Percentiles rank a stretch among this genome's conserved stretches.
Evolutionary conservation across 139 green algal species (phyloP).

Genomic region (Zygnema circumcarinatum): DNA sequence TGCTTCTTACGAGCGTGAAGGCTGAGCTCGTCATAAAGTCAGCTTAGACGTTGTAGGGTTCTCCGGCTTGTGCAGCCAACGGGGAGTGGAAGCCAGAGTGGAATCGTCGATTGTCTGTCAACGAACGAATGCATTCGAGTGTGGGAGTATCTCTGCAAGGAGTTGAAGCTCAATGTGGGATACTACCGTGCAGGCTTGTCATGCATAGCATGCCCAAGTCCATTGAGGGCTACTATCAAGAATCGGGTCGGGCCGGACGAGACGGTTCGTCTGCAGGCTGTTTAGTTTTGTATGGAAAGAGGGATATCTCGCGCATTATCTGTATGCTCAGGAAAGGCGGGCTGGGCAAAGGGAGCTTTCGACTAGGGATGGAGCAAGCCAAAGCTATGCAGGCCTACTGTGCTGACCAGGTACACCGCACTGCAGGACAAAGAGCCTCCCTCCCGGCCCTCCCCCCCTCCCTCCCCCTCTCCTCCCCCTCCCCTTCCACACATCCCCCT

Average conservation of each 20-base stretch:
- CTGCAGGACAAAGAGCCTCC: too few relatives aligned
- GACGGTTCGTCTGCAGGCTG: conserved; percentile 72
- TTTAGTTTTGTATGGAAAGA: conserved; percentile 41
- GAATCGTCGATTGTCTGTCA: conserved; percentile 92
- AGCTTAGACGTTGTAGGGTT: too few relatives aligned
- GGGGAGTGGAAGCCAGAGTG: conserved; percentile 77
- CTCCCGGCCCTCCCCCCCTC: too few relatives aligned
- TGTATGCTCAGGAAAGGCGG: conserved; percentile 45
- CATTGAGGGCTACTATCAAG: conserved; percentile 70
- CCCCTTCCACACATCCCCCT: too few relatives aligned
- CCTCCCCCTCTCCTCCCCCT: too few relatives aligned
- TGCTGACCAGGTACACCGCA: conserved; percentile 44
- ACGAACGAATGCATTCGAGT: conserved; percentile 69
- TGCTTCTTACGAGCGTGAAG: too few relatives aligned
- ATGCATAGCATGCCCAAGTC: conserved; percentile 68
- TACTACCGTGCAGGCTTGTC: conserved; percentile 89
- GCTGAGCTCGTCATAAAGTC: too few relatives aligned
- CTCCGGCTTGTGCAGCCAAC: conserved; percentile 65
- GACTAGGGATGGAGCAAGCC: conserved; percentile 38
- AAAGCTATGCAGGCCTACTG: conserved; percentile 48
- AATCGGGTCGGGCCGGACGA: conserved; percentile 76
- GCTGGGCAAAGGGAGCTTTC: conserved; percentile 2
- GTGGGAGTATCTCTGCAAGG: conserved; percentile 55
- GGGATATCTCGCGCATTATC: conserved; percentile 49
- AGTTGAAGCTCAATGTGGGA: conserved; percentile 31